These are phyloP conservation scores for Plenodomus biglobosus DNA, from an alignment of 2,329 filamentous ascomycete genomes.

Conservation along the genomic window DNA sequence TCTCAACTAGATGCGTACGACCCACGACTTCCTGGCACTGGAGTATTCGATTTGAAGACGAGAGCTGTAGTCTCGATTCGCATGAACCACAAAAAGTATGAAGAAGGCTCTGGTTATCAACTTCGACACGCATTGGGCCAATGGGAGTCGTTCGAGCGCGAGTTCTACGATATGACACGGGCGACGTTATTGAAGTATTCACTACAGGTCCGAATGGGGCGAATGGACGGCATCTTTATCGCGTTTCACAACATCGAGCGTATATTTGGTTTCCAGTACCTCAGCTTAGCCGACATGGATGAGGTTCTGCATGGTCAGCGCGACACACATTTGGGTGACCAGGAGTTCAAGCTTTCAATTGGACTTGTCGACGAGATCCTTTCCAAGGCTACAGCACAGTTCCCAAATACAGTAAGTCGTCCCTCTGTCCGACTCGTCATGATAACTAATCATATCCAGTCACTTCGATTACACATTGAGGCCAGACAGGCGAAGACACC, in stretches of 20 bases:
- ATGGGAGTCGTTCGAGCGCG: conserved; percentile 90
- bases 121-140: conserved; percentile 73
- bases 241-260: conserved; percentile 93
- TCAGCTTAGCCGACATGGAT: conserved; percentile 86
- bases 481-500: conserved; percentile 63
- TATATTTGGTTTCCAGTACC: conserved; percentile 97
- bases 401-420: conserved; percentile 61
- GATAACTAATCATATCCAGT: too few species aligned
- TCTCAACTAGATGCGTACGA: conserved; percentile 94
- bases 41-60: conserved; percentile 96
- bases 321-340: conserved; percentile 69
- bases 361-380: conserved; percentile 77
- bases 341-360: conserved; percentile 83
- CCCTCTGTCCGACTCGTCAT: too few species aligned
- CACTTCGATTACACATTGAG: conserved; percentile 80
- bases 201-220: conserved; percentile 91
- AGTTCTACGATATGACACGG: conserved; percentile 96
- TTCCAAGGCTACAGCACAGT: conserved; percentile 71
- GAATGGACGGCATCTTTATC: conserved; percentile 98
- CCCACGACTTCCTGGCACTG: conserved; percentile 79
- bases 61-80: conserved; percentile 88
- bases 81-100: conserved; percentile 74
- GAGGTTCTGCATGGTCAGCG: conserved; percentile 77
- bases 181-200: conserved; percentile 96
- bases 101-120: conserved; percentile 82